Evolutionary conservation across 208 protist species (phyloP).

Genomic region (Trypanosoma caninum): DNA sequence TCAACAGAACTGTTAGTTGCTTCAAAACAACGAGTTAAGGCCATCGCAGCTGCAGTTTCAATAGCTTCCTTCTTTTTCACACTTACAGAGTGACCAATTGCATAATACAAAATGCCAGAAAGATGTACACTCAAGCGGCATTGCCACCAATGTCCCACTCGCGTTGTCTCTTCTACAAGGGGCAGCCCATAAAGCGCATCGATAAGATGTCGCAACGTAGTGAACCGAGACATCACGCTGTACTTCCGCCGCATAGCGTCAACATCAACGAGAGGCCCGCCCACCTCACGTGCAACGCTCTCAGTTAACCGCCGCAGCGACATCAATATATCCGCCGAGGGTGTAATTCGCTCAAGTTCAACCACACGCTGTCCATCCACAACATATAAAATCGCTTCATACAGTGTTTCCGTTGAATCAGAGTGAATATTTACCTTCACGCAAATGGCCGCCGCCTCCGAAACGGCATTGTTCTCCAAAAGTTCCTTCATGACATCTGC

Average conservation of each 20-base stretch:
- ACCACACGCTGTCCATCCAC: constrained; percentile 18
- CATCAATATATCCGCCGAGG: constrained; percentile 2
- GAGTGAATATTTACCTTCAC: constrained; percentile 17
- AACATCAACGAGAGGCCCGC: constrained; percentile 4
- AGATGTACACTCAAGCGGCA: constrained; percentile 48
- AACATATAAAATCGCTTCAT: constrained; percentile 23
- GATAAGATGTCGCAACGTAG: constrained; percentile 12
- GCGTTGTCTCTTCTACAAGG: constrained; percentile 15
- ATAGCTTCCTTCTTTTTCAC: constrained; percentile 50
- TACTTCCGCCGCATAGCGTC: background rate
- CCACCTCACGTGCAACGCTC: constrained; percentile 12
- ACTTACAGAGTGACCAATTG: constrained; percentile 25
- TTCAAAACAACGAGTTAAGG: constrained; percentile 18
- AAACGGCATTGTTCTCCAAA: constrained; percentile 18
- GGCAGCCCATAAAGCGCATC: constrained; percentile 24
- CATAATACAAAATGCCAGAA: constrained; percentile 30
- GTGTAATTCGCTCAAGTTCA: constrained; percentile 18
- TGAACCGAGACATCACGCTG: background rate
- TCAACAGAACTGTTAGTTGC: background rate
- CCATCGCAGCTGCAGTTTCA: constrained; percentile 29
- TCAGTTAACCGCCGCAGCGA: constrained; percentile 18
- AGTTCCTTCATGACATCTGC: constrained; percentile 22
- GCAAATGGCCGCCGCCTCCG: constrained; percentile 7
- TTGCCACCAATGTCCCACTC: constrained; percentile 39
- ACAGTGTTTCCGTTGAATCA: constrained; percentile 1